phyloP scores from a whole-genome alignment of 129 eudicot species.

The Lactuca sativa region DNA sequence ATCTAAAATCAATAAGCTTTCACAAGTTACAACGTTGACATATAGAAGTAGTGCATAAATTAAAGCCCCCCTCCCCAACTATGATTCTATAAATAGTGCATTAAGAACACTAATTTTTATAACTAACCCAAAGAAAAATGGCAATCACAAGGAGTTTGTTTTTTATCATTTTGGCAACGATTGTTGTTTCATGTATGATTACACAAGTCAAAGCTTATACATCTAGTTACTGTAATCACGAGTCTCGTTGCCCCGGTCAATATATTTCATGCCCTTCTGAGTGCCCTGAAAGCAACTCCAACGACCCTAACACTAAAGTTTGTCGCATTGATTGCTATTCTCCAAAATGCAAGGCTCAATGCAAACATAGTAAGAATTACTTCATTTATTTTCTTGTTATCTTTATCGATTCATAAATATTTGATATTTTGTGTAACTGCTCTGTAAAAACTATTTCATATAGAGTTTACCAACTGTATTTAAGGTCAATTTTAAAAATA shows the following conservation, averaged over 20 bases:
- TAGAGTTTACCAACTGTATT: no score
- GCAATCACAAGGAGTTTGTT: constrained; percentile 11
- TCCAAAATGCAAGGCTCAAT: constrained; percentile 41
- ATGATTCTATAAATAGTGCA: constrained; percentile 20
- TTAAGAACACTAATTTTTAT: not conserved
- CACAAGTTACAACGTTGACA: constrained; percentile 29
- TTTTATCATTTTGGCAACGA: constrained; percentile 5
- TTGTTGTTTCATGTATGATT: constrained; percentile 24
- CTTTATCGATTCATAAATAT: not conserved
- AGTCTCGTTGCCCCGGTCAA: constrained; percentile 18
- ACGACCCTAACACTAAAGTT: constrained; percentile 39
- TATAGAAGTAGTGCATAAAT: not conserved
- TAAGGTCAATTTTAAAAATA: no score
- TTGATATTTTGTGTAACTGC: not conserved
- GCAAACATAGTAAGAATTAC: constrained; percentile 20
- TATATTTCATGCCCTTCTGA: constrained; percentile 37
- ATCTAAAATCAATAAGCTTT: constrained; percentile 22
- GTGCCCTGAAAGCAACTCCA: constrained; percentile 40
- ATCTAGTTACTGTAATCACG: constrained; percentile 18
- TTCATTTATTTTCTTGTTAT: not conserved
- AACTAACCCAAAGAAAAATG: constrained; percentile 12
- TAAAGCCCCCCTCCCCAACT: not conserved
- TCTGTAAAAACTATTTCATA: not conserved
- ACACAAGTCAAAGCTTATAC: constrained; percentile 32
- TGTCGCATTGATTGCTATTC: constrained; percentile 45